Conservation (phyloP, 1,284 basidiomycete species). For the Ustilago vetiveriae region DNA sequence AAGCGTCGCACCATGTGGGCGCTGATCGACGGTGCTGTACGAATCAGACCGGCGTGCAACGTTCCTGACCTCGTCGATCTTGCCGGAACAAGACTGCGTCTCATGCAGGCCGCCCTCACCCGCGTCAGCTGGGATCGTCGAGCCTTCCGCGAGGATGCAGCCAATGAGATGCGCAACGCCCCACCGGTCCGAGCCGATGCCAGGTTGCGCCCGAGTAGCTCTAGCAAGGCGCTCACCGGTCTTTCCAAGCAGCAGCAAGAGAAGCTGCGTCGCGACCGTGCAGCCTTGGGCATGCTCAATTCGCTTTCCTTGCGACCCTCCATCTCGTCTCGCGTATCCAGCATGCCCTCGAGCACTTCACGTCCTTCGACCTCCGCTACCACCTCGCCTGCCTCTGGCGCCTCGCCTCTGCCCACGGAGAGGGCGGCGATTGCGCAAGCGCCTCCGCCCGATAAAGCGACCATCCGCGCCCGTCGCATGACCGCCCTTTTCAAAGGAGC, state of each 20-base stretch:
- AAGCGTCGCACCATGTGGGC: conserved; percentile 58
- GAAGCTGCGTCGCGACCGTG: conserved; percentile 52
- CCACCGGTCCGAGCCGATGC: conserved; percentile 33
- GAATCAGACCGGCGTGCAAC: conserved; percentile 37
- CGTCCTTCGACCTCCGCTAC: conserved; percentile 11
- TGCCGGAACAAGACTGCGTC: conserved; percentile 52
- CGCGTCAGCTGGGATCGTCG: conserved; percentile 58
- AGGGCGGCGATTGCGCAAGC: conserved; percentile 15
- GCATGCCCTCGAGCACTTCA: conserved; percentile 33
- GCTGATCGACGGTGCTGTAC: conserved; percentile 54
- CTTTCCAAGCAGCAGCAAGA: conserved; percentile 56
- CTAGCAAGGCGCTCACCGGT: conserved; percentile 42
- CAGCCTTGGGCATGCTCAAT: conserved; percentile 38
- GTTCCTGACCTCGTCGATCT: conserved; percentile 44
- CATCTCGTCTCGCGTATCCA: conserved; percentile 41
- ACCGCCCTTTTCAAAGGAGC: conserved; percentile 64
- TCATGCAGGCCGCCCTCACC: conserved; percentile 54
- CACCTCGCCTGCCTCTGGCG: conserved; percentile 9
- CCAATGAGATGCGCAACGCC: conserved; percentile 49
- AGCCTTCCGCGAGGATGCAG: conserved; percentile 58
- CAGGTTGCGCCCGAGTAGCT: conserved; percentile 26
- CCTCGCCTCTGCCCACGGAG: conserved; percentile 7
- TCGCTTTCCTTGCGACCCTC: conserved; percentile 24
- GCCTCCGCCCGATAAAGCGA: conserved; percentile 40
- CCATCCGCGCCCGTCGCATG: conserved; percentile 57